Percentiles rank a stretch among this genome's conserved stretches.
Conservation (phyloP, 306 rosid genomes). For the Canavalia gladiata region DNA sequence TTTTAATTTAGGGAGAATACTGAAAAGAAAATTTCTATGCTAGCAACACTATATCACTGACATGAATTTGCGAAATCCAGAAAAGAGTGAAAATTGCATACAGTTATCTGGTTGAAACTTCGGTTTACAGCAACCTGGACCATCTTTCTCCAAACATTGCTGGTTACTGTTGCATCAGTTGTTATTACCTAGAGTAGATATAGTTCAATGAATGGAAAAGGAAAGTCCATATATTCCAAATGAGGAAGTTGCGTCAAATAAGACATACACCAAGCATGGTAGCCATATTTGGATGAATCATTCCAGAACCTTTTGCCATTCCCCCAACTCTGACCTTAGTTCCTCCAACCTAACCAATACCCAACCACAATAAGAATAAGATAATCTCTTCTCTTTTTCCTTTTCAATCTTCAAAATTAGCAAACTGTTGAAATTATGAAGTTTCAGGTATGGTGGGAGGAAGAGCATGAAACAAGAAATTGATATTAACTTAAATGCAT, state of each 20-base stretch:
- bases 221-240: slow-evolving; percentile 21
- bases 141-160: slow-evolving; percentile 89
- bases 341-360: slow-evolving; percentile 73
- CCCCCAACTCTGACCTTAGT: slow-evolving; percentile 82
- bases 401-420: slow-evolving; percentile 5
- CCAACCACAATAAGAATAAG: slow-evolving; percentile 42
- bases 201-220: slow-evolving; percentile 40
- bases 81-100: slow-evolving; percentile 49
- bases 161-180: slow-evolving; percentile 85
- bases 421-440: background rate
- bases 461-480: too few relatives aligned
- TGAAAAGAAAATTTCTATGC: background rate
- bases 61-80: slow-evolving; percentile 31
- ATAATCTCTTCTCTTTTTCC: background rate
- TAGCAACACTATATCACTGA: slow-evolving; percentile 23
- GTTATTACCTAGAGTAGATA: slow-evolving; percentile 73
- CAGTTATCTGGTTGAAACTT: slow-evolving; percentile 98
- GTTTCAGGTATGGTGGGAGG: too few relatives aligned
- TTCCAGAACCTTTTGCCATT: slow-evolving; percentile 99
- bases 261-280: slow-evolving; percentile 92
- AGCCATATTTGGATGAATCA: slow-evolving; percentile 99
- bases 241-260: slow-evolving; percentile 42
- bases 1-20: slow-evolving; percentile 26
- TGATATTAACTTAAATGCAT: too few relatives aligned
- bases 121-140: slow-evolving; percentile 85